Conservation (phyloP, 495 filamentous ascomycete species). For the Penicillium goetzii region DNA sequence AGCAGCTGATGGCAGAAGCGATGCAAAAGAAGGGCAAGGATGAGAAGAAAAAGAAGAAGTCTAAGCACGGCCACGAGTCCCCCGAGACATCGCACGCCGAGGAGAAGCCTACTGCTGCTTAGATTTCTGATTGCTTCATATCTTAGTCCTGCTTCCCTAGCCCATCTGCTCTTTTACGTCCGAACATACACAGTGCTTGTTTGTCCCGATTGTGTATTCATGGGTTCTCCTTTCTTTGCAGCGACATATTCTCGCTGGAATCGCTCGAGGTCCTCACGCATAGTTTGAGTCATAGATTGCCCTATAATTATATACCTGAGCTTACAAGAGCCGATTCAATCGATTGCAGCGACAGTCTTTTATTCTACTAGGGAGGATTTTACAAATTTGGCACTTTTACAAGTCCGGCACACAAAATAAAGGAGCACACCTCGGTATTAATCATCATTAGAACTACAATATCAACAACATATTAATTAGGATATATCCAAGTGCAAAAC, state of each 20-base stretch:
- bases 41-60: slow-evolving; percentile 71
- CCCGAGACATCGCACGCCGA: slow-evolving; percentile 6
- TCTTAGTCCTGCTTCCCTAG: slow-evolving; percentile 10
- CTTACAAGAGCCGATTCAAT: slow-evolving; percentile 6
- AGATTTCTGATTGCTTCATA: slow-evolving; percentile 11
- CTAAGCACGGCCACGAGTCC: slow-evolving; percentile 31
- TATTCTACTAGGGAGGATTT: background rate
- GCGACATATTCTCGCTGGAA: slow-evolving; percentile 9
- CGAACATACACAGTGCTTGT: slow-evolving; percentile 24
- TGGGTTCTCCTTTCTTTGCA: slow-evolving; percentile 13
- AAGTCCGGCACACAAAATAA: background rate
- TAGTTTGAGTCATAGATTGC: slow-evolving; percentile 30
- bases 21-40: slow-evolving; percentile 87
- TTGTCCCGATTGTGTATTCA: background rate
- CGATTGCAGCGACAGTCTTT: background rate
- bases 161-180: slow-evolving; percentile 7
- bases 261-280: background rate
- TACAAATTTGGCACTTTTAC: too few relatives aligned
- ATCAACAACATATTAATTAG: slow-evolving; percentile 7
- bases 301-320: slow-evolving; percentile 22
- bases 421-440: slow-evolving; percentile 6
- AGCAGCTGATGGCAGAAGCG: slow-evolving; percentile 96
- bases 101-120: slow-evolving; percentile 22
- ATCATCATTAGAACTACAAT: background rate
- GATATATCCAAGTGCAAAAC: background rate